phyloP scores from a whole-genome alignment of 306 rosid genomes.

The Lathyrus sativus region DNA sequence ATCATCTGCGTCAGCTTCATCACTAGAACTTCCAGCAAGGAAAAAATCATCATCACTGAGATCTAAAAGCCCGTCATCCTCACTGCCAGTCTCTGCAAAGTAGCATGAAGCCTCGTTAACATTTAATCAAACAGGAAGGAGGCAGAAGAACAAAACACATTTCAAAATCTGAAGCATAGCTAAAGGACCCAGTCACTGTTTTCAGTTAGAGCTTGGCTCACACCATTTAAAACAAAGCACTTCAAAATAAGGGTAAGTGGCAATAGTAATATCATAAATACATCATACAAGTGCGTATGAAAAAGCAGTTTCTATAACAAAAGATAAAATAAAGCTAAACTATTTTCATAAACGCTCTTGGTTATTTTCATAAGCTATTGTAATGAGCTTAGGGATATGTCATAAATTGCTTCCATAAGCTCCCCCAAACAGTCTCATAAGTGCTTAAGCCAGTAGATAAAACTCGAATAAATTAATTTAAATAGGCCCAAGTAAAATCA shows the following conservation, averaged over 20 bases:
- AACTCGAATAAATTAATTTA: neutral
- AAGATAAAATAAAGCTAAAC: neutral
- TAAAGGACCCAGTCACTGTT: neutral
- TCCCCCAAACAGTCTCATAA: neutral
- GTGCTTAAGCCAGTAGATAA: neutral
- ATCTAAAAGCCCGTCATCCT: constrained; percentile 94
- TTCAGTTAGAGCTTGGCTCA: neutral
- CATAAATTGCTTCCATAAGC: neutral
- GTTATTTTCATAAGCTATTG: neutral
- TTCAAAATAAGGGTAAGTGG: constrained; percentile 19
- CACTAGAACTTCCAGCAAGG: constrained; percentile 82
- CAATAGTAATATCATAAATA: constrained; percentile 1
- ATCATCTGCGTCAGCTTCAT: constrained; percentile 97
- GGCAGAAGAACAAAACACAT: constrained; percentile 15
- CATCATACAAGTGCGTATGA: neutral
- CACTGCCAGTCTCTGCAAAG: constrained; percentile 90
- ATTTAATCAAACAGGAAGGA: constrained; percentile 7
- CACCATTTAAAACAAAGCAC: constrained; percentile 20
- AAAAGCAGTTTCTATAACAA: neutral
- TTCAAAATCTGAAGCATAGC: neutral
- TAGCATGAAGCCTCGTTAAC: constrained; percentile 2
- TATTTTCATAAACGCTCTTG: neutral
- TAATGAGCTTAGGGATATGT: neutral
- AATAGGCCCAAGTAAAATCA: constrained; percentile 1
- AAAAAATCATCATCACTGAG: constrained; percentile 97